A percentile compares a stretch with the other conserved stretches of the same genome.
These are phyloP conservation scores for grape (Vitis vinifera) DNA, from an alignment of 164 flowering plant species.

Conservation along the genomic window ASM3070453v1 NC_081818.1:6496001-6496500, in stretches of 20 bases:
- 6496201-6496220: slow-evolving; percentile 76
- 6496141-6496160: slow-evolving; percentile 68
- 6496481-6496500: too few species aligned
- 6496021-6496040: slow-evolving; percentile 57
- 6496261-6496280: slow-evolving; percentile 67
- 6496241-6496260: slow-evolving; percentile 65
- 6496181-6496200: slow-evolving; percentile 62
- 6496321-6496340: slow-evolving; percentile 62
- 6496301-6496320: slow-evolving; percentile 61
- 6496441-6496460: slow-evolving; percentile 61
- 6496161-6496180: slow-evolving; percentile 64
- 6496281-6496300: slow-evolving; percentile 55
- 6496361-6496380: slow-evolving; percentile 49
- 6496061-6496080: slow-evolving; percentile 70
- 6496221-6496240: slow-evolving; percentile 63
- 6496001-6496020: slow-evolving; percentile 54
- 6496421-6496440: slow-evolving; percentile 56
- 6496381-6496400: slow-evolving; percentile 55
- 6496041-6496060: slow-evolving; percentile 62
- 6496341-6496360: slow-evolving; percentile 63
- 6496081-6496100: slow-evolving; percentile 64
- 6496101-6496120: slow-evolving; percentile 71
- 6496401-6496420: slow-evolving; percentile 55
- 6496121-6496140: slow-evolving; percentile 66
- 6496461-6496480: slow-evolving; percentile 30